These are phyloP conservation scores for Histomonas meleagridis DNA, from an alignment of 208 protist genomes.

Conservation along the genomic window DNA sequence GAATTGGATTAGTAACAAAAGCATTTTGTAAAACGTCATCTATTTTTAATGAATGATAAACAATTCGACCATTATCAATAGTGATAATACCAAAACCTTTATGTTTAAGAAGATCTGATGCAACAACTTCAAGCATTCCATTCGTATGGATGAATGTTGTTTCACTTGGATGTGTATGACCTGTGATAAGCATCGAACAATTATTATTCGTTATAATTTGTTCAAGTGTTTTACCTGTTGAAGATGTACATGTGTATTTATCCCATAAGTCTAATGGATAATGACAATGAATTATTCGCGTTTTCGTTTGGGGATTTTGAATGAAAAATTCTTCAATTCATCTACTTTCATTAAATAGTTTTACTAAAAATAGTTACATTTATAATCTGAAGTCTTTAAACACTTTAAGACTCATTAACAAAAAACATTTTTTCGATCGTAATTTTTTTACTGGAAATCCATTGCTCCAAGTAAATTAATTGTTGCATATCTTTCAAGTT, in stretches of 20 bases:
- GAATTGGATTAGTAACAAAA: slow-evolving; percentile 27
- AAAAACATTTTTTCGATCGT: no score
- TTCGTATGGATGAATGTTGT: background rate
- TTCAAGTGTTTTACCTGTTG: background rate
- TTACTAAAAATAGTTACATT: no score
- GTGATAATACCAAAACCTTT: background rate
- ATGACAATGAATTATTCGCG: no score
- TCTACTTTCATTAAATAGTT: no score
- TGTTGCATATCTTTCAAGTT: no score
- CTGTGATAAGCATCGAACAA: background rate
- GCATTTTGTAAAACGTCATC: background rate
- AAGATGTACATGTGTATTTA: no score
- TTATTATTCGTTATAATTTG: background rate
- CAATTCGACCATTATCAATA: background rate
- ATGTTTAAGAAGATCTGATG: background rate
- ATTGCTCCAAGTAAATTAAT: no score
- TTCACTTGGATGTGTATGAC: background rate
- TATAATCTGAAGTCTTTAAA: no score
- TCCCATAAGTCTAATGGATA: background rate
- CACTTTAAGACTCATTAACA: no score
- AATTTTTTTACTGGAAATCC: no score
- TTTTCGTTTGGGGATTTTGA: no score
- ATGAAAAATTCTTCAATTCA: no score
- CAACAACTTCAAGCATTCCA: background rate
- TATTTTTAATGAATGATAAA: background rate